These are phyloP conservation scores for Cucumis hystrix DNA, from an alignment of 306 rosid genomes.

Conservation along the genomic window DNA sequence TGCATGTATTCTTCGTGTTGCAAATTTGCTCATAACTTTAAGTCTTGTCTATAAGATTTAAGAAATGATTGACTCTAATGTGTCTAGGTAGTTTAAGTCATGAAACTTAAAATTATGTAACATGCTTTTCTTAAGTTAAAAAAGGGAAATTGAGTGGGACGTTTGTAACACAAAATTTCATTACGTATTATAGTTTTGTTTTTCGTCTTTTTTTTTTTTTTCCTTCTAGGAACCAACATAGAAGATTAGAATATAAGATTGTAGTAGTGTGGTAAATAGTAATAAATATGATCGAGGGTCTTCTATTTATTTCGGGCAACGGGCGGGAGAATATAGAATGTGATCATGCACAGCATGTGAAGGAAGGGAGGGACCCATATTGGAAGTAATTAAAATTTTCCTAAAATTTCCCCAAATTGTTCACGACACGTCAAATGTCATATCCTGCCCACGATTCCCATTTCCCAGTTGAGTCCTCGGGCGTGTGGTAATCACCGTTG, in stretches of 20 bases:
- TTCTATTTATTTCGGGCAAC: background rate
- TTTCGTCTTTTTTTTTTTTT: too few relatives aligned
- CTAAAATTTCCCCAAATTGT: background rate
- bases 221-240: background rate
- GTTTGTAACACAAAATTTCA: too few relatives aligned
- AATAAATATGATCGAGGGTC: background rate
- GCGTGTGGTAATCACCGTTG: background rate
- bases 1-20: too few relatives aligned
- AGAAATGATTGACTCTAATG: too few relatives aligned
- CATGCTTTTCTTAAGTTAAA: too few relatives aligned
- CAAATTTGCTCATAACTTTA: too few relatives aligned
- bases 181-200: too few relatives aligned
- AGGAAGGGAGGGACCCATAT: background rate
- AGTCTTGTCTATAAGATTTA: too few relatives aligned
- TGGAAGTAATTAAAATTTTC: background rate
- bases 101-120: too few relatives aligned
- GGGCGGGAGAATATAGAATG: background rate
- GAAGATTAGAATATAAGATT: background rate
- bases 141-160: too few relatives aligned
- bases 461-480: background rate
- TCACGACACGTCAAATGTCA: conserved; percentile 1
- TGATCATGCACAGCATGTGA: conserved; percentile 8
- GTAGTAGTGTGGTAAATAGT: background rate
- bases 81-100: too few relatives aligned
- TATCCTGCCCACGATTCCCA: background rate